Evolutionary conservation across 1,284 basidiomycete species (phyloP).

Genomic region (Boletus hoseneyae): DNA sequence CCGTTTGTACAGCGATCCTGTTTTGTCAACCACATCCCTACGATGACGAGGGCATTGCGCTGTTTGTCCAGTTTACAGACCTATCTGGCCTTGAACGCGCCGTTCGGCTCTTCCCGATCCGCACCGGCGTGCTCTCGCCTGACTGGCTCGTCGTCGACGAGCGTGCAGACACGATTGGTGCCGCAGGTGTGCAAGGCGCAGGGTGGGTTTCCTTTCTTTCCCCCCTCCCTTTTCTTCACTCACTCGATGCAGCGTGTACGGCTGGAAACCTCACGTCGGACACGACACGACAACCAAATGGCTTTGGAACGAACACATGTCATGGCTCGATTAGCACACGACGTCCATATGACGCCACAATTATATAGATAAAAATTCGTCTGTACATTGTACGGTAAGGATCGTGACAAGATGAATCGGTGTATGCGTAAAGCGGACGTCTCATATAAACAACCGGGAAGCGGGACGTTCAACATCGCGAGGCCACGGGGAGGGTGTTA

Average conservation of each 20-base stretch:
- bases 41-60: conserved; percentile 36
- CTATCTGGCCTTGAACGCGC: conserved; percentile 58
- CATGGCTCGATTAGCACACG: conserved; percentile 45
- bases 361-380: conserved; percentile 25
- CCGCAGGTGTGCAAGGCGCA: conserved; percentile 69
- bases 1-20: conserved; percentile 46
- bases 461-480: conserved; percentile 11
- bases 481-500: conserved; percentile 7
- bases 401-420: conserved; percentile 28
- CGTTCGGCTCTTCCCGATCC: conserved; percentile 70
- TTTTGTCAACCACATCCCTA: conserved; percentile 69
- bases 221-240: background rate
- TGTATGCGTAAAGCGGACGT: conserved; percentile 3
- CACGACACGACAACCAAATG: conserved; percentile 35
- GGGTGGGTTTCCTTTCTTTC: conserved; percentile 48
- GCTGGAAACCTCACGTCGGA: conserved; percentile 22
- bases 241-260: conserved; percentile 42
- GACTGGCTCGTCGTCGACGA: conserved; percentile 70
- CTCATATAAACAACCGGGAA: conserved; percentile 21
- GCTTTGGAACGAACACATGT: conserved; percentile 52
- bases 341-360: conserved; percentile 18
- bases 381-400: conserved; percentile 31
- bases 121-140: conserved; percentile 71
- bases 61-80: conserved; percentile 63
- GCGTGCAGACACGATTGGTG: conserved; percentile 52